Evolutionary conservation across 164 flowering plant genomes (phyloP).

Genomic region (Chimonanthus praecox): DNA sequence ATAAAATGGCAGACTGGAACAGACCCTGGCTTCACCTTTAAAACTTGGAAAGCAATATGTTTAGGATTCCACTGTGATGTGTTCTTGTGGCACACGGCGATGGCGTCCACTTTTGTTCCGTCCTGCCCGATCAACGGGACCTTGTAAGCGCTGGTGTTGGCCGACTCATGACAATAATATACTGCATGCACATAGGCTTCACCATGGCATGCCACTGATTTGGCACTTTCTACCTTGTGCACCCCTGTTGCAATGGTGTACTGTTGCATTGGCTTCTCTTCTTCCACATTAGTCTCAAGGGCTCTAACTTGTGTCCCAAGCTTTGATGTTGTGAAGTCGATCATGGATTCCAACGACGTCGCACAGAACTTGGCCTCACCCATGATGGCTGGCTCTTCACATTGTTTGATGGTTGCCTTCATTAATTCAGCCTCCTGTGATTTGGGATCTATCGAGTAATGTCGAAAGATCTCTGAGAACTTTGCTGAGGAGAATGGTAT

Average conservation of each 20-base stretch:
- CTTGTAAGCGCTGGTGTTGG: conserved; percentile 17
- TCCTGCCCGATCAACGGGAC: conserved; percentile 27
- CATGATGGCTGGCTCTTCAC: conserved; percentile 21
- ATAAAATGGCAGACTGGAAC: conserved; percentile 39
- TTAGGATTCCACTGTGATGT: conserved; percentile 33
- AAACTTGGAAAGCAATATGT: conserved; percentile 30
- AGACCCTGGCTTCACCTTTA: conserved; percentile 34
- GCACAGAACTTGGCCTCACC: conserved; percentile 29
- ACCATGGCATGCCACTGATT: conserved; percentile 25
- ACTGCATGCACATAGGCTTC: conserved; percentile 26
- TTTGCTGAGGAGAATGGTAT: conserved; percentile 36
- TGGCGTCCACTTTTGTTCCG: conserved; percentile 23
- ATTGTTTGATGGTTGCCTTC: conserved; percentile 20
- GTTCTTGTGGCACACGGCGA: conserved; percentile 28
- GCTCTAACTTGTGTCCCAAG: conserved; percentile 16
- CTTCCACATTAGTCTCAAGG: conserved; percentile 11
- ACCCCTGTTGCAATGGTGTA: conserved; percentile 14
- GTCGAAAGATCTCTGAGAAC: no score
- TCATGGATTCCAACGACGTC: conserved; percentile 32
- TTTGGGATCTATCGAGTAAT: conserved; percentile 27
- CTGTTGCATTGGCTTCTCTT: conserved; percentile 3
- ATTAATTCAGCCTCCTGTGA: conserved; percentile 32
- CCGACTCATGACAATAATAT: conserved; percentile 25
- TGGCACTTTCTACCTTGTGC: conserved; percentile 6
- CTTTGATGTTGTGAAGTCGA: conserved; percentile 25